Conservation (phyloP, 352 stramenopile species). For the Poterioochromonas sp. region DNA sequence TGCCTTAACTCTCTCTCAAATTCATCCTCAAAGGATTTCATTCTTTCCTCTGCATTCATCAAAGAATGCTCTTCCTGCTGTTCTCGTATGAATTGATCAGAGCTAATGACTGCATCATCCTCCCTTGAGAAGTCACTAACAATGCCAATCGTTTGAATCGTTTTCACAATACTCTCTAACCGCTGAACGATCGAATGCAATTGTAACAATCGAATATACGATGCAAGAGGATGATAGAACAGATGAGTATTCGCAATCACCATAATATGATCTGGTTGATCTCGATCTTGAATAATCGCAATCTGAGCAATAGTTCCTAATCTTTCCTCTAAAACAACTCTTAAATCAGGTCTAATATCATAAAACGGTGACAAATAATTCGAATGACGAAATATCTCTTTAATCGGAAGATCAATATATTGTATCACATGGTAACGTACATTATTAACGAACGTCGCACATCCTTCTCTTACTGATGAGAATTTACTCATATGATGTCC, state of each 20-base stretch:
- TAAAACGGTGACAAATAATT: not conserved
- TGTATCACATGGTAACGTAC: not conserved
- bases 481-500: conserved; percentile 5
- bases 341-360: not conserved
- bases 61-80: not conserved
- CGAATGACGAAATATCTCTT: not conserved
- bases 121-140: not conserved
- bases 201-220: conserved; percentile 46
- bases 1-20: no score
- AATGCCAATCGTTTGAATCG: not conserved
- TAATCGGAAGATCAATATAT: not conserved
- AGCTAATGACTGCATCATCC: not conserved
- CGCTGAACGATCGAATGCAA: not conserved
- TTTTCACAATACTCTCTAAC: not conserved
- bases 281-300: conserved; percentile 6
- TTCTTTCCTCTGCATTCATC: no score
- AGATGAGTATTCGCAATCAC: conserved; percentile 47
- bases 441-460: not conserved
- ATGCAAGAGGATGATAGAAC: conserved; percentile 46
- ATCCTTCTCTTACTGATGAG: not conserved
- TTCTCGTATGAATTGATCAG: no score
- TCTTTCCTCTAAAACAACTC: conserved; percentile 10
- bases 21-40: no score
- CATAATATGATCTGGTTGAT: conserved; percentile 19
- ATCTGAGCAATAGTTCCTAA: conserved; percentile 29